These are phyloP conservation scores for Aegle marmelos DNA, from an alignment of 345 rosid genomes.

Conservation along the genomic window DNA sequence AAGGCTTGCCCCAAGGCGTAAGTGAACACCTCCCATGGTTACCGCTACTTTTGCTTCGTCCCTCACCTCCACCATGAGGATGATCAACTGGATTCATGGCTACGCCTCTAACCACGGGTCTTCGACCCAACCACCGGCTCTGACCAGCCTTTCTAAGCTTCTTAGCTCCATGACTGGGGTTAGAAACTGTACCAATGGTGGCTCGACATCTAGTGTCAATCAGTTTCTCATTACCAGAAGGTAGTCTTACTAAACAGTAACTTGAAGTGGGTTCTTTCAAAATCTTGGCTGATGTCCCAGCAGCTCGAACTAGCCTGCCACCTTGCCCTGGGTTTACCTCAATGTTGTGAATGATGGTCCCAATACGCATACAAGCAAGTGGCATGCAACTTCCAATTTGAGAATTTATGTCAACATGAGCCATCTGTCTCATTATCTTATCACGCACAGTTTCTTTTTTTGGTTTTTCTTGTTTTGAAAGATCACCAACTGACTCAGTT, in stretches of 20 bases:
- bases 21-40: conserved; percentile 57
- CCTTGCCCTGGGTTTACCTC: conserved; percentile 93
- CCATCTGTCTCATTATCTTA: conserved; percentile 59
- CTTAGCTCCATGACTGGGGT: conserved; percentile 54
- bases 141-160: conserved; percentile 91
- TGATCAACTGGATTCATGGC: conserved; percentile 92
- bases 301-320: conserved; percentile 78
- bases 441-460: conserved; percentile 24
- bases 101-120: conserved; percentile 82
- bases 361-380: conserved; percentile 75
- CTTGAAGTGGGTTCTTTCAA: conserved; percentile 66
- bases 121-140: conserved; percentile 77
- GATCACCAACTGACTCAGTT: conserved; percentile 24
- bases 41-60: conserved; percentile 89
- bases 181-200: conserved; percentile 70
- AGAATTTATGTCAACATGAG: conserved; percentile 75
- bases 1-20: conserved; percentile 93
- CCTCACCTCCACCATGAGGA: conserved; percentile 99
- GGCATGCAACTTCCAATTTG: conserved; percentile 94
- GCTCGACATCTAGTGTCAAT: conserved; percentile 72
- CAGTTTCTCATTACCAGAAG: conserved; percentile 68
- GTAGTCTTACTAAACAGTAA: conserved; percentile 56
- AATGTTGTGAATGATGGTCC: conserved; percentile 85
- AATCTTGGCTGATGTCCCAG: conserved; percentile 88
- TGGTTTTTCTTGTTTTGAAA: conserved; percentile 49